These are phyloP conservation scores for Geotrichum candidum DNA, from an alignment of 1,139 yeast species.

Conservation along the genomic window DNA sequence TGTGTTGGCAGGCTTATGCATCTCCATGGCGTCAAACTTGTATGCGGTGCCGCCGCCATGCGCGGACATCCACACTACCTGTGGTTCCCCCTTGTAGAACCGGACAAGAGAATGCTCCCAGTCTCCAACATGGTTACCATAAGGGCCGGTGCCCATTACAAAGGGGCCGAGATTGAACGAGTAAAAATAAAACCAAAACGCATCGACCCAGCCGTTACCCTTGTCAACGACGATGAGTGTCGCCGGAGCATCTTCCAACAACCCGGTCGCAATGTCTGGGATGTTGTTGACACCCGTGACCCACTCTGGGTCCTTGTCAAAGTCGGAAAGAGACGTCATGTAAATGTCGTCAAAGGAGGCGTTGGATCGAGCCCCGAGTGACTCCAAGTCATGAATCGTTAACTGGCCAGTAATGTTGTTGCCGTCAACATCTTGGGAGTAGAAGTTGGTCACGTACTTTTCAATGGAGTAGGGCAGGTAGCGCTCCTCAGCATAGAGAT, in stretches of 20 bases:
- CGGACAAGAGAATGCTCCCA: slow-evolving; percentile 95
- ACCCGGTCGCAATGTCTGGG: slow-evolving; percentile 70
- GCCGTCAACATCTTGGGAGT: slow-evolving; percentile 27
- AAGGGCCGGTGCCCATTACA: slow-evolving; percentile 97
- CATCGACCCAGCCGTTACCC: slow-evolving; percentile 89
- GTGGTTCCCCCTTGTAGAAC: slow-evolving; percentile 73
- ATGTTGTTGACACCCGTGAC: slow-evolving; percentile 63
- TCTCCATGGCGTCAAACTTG: slow-evolving; percentile 67
- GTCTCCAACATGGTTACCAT: slow-evolving; percentile 94
- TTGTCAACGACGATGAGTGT: slow-evolving; percentile 78
- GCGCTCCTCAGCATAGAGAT: slow-evolving; percentile 80
- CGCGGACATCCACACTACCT: slow-evolving; percentile 97
- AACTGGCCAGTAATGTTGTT: slow-evolving; percentile 27
- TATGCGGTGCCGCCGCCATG: slow-evolving; percentile 97
- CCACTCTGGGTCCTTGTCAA: slow-evolving; percentile 76
- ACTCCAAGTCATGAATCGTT: slow-evolving; percentile 23
- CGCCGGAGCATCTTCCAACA: slow-evolving; percentile 71
- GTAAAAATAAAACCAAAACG: slow-evolving; percentile 94
- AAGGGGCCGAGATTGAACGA: slow-evolving; percentile 92
- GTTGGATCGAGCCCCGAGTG: slow-evolving; percentile 12
- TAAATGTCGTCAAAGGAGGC: slow-evolving; percentile 37
- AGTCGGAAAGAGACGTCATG: slow-evolving; percentile 65
- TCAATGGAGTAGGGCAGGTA: slow-evolving; percentile 80
- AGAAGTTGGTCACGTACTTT: slow-evolving; percentile 61
- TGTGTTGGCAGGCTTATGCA: slow-evolving; percentile 32